Conservation (phyloP, 1,284 basidiomycete species). For the Veloporphyrellus conicus region DNA sequence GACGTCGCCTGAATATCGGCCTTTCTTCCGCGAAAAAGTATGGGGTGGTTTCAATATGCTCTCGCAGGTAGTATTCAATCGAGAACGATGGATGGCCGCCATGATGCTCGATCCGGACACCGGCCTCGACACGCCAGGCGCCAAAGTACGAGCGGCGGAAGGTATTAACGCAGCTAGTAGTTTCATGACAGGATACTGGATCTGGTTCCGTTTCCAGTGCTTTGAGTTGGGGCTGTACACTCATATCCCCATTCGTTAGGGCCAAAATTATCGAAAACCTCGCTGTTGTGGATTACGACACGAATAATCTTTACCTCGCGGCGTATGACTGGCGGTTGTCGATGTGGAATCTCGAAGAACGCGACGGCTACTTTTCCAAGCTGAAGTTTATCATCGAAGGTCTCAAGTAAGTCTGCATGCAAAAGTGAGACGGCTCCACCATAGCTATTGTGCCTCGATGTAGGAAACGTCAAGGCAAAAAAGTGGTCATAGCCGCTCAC, state of each 20-base stretch:
- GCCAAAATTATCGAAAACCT: slow-evolving; percentile 93
- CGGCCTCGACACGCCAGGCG: slow-evolving; percentile 86
- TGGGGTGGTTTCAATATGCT: slow-evolving; percentile 89
- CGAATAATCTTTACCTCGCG: slow-evolving; percentile 82
- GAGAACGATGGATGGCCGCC: slow-evolving; percentile 83
- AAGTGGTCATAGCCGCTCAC: slow-evolving; percentile 85
- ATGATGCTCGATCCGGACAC: slow-evolving; percentile 90
- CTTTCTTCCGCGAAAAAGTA: slow-evolving; percentile 79
- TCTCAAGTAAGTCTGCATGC: slow-evolving; percentile 53
- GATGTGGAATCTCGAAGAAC: slow-evolving; percentile 86
- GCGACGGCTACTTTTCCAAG: slow-evolving; percentile 90
- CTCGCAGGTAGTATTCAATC: slow-evolving; percentile 81
- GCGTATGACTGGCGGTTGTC: slow-evolving; percentile 91
- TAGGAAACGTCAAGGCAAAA: slow-evolving; percentile 70
- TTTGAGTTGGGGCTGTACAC: not conserved
- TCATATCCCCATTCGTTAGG: slow-evolving; percentile 39
- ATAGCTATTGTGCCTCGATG: not conserved
- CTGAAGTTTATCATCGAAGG: slow-evolving; percentile 85
- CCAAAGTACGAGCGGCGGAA: slow-evolving; percentile 88
- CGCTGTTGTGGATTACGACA: slow-evolving; percentile 87
- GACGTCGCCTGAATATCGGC: slow-evolving; percentile 69
- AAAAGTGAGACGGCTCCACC: not conserved
- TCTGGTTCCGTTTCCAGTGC: slow-evolving; percentile 56
- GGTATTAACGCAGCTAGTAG: slow-evolving; percentile 87
- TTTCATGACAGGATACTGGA: slow-evolving; percentile 94